Percentiles rank a stretch among this genome's conserved stretches.
Evolutionary conservation across 306 rosid species (phyloP).

Genomic region (Quercus bicolor): DNA sequence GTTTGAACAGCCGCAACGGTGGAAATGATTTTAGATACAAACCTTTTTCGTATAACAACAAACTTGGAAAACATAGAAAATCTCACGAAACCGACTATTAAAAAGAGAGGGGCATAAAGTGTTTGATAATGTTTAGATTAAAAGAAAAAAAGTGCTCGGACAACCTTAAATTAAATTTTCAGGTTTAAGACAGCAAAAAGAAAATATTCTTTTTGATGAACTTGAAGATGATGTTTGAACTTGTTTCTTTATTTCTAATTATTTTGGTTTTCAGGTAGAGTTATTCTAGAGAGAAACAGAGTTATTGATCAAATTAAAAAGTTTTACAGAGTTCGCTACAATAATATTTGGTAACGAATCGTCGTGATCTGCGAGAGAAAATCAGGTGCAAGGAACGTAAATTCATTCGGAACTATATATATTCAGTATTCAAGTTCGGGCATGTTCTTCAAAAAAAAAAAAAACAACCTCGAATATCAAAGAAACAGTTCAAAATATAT

Average conservation of each 20-base stretch:
- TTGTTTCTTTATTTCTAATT: neutral
- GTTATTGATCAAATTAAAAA: too few species aligned
- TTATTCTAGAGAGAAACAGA: neutral
- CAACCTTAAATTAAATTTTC: constrained; percentile 8
- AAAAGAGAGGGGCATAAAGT: neutral
- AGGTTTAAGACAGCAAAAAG: neutral
- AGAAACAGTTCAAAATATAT: neutral
- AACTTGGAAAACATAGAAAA: too few species aligned
- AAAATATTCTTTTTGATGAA: neutral
- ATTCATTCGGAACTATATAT: neutral
- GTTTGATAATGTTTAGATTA: neutral
- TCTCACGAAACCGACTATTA: neutral
- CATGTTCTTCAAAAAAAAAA: neutral
- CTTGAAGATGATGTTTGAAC: neutral
- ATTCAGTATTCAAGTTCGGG: neutral
- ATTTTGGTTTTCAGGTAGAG: neutral
- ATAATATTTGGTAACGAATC: too few species aligned
- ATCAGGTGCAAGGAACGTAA: neutral
- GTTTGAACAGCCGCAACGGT: neutral
- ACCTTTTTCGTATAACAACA: neutral
- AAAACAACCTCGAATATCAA: neutral
- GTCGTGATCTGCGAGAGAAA: neutral
- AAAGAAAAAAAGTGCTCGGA: neutral
- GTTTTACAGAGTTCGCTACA: too few species aligned
- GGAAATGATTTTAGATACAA: neutral